Evolutionary conservation across 441 rosid species (phyloP), one percentile per base, ranked within the genome.

Genomic region (Gossypium davidsonii): DNA sequence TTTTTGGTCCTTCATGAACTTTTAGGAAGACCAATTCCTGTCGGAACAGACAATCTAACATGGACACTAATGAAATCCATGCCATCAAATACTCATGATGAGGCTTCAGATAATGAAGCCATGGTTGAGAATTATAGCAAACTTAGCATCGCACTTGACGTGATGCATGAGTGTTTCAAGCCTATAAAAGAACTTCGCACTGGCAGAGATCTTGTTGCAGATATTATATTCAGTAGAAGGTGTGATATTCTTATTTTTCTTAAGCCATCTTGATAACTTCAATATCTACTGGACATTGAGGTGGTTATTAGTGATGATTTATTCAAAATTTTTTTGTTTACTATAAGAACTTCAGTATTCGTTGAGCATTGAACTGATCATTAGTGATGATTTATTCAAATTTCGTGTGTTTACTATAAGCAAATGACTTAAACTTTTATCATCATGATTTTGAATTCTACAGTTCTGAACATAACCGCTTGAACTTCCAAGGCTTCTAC

Each of bases 131-230:
- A 62, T 76, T 79, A 86, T 71, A 81, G 87, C 83, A 92, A 78
- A 83, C 90, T 92, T 37, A 83, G 68, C 77, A 76, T 92, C 71
- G 95, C 97, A 11, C 84, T 89, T 74, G 85, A 77, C 14, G 88
- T 92, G 69, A 86, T 94, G 92, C 98, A 89, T 26, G 97, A 94
- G 78, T 89, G 96, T 77, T 94, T 94, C 20, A 90, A 94, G 81
- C 85, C 85, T 15, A 81, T 92, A 21, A 76, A 83, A 79, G 96
- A 88, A 58, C 78, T 87, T 82, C 68, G 11, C 60, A 83, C 84
- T 7, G 68, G 75, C 64, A 80, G 94, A 74, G 97, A 94, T 84
- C 78, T 90, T 70, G 79, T 84, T 68, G 85, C 82, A 79, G 90
- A 89, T 83, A 86, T 94, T 76, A 85, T 94, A 72, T 92, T 88